phyloP scores from a whole-genome alignment of 73 alveolate species.

The Symbiodinium pilosum region DNA sequence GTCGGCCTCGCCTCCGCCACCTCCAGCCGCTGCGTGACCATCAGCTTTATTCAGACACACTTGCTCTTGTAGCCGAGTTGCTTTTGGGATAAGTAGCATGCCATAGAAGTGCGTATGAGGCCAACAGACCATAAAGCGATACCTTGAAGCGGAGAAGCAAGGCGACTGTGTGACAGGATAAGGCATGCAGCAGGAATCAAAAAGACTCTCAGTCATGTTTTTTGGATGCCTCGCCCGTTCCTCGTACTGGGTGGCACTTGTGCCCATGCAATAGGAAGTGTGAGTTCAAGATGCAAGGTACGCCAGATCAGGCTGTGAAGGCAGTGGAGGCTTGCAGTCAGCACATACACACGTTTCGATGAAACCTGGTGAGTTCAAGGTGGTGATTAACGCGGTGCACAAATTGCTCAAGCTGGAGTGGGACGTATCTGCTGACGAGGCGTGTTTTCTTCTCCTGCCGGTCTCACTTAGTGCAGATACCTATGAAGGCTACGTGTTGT shows the following conservation, averaged over 20 bases:
- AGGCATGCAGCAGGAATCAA: too few relatives aligned
- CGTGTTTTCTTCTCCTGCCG: neutral
- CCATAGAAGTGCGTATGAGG: neutral
- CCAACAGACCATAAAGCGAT: neutral
- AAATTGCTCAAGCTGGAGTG: slow-evolving; percentile 31
- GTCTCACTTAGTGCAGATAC: neutral
- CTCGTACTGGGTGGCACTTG: too few relatives aligned
- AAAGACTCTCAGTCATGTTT: too few relatives aligned
- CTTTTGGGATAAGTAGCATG: too few relatives aligned
- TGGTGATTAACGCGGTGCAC: slow-evolving; percentile 27
- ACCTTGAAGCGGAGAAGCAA: neutral
- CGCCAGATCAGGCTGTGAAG: slow-evolving; percentile 29
- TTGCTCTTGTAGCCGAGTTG: too few relatives aligned
- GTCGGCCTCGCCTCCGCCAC: slow-evolving; percentile 32
- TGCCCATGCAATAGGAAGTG: too few relatives aligned
- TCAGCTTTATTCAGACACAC: neutral
- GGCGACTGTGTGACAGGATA: neutral
- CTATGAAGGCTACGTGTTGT: neutral
- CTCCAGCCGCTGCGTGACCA: slow-evolving; percentile 7
- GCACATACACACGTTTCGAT: neutral
- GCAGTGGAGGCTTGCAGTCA: slow-evolving; percentile 45
- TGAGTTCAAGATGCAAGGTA: neutral
- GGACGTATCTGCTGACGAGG: slow-evolving; percentile 66
- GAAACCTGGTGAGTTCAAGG: neutral
- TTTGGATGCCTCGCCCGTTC: too few relatives aligned